These are phyloP conservation scores for Fusarium ambrosium DNA, from an alignment of 2,329 filamentous ascomycete genomes.

Conservation along the genomic window DNA sequence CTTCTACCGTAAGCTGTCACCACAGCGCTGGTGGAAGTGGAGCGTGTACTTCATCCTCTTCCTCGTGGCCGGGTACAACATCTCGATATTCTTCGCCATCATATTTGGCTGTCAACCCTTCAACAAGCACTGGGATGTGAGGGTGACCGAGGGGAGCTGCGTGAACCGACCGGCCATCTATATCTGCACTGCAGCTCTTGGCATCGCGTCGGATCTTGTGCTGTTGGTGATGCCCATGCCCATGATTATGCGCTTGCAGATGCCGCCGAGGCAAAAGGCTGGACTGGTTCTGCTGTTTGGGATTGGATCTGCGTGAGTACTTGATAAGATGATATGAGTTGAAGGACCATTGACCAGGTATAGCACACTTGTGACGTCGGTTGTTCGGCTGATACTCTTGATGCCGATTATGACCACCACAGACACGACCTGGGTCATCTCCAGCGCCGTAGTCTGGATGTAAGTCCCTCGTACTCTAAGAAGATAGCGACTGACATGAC, in stretches of 20 bases:
- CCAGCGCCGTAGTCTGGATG: constrained; percentile 49
- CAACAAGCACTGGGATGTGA: constrained; percentile 48
- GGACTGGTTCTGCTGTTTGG: constrained; percentile 60
- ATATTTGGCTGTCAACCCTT: constrained; percentile 56
- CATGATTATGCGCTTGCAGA: constrained; percentile 59
- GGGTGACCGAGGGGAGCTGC: constrained; percentile 53
- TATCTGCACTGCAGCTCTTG: constrained; percentile 57
- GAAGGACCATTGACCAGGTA: constrained; percentile 12
- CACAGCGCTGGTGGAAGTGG: constrained; percentile 51
- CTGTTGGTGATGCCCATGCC: constrained; percentile 62
- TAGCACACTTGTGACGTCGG: constrained; percentile 54
- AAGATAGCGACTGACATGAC: constrained; percentile 13
- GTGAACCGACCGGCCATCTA: constrained; percentile 51
- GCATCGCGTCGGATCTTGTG: constrained; percentile 62
- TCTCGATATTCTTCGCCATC: constrained; percentile 52
- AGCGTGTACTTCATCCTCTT: constrained; percentile 48
- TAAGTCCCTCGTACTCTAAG: constrained; percentile 24
- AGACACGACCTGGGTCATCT: constrained; percentile 52
- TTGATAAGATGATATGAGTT: background rate
- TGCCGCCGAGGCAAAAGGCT: constrained; percentile 61
- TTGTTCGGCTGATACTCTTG: constrained; percentile 51
- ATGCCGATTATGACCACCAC: constrained; percentile 41
- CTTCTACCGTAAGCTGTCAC: constrained; percentile 56
- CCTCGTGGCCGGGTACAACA: constrained; percentile 51
- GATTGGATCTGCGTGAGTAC: constrained; percentile 55